Base-by-base conservation (phyloP, 1,284 basidiomycete species). In the Erythrobasidium hasegawianum region DNA sequence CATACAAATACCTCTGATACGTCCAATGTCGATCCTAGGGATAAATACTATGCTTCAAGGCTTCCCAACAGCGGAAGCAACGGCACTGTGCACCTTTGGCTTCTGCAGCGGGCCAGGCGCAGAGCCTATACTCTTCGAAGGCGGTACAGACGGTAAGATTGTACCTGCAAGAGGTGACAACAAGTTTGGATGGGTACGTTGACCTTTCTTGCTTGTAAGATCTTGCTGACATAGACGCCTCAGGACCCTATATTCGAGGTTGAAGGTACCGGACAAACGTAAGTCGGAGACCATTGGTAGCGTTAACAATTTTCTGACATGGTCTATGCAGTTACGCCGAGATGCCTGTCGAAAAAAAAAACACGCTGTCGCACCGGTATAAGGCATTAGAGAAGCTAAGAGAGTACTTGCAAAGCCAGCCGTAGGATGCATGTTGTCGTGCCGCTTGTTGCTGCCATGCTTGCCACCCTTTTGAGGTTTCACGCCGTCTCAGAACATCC, bases 1-100 rank as follows among this genome's bases (percentile, higher is more conserved):
- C n/a, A 10, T n/a, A n/a, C n/a, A 24, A 52, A 9, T n/a, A 4
- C 16, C 2, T 38, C n/a, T n/a, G n/a, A n/a, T n/a, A n/a, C n/a
- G n/a, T n/a, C n/a, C n/a, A n/a, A n/a, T n/a, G n/a, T 52, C 41
- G 4, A 38, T 24, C 9, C 4, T 73, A 81, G 94, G 95, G 29
- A 81, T 98, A 22, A 94, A 95, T 78, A 87, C 82, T 60, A 81
- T 98, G 75, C 84, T 98, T 27, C 82, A 80, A 3, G 94, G 95
- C 11, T 97, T 97, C 76, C 79, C 82, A 0, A 88, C 85, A 9
- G 89, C 84, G 66, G 83, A 83, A 14, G 95, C 96, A 0, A 88
- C 86, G 72, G 94, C 94, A 0, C 81, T 97, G 8, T 97, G 95
- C 79, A 97, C 95, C 0, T 97, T 97, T 73, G 95, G 93, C 8